These are phyloP conservation scores for Porogramme epimiltina DNA, from an alignment of 1,284 basidiomycete genomes.

Conservation along the genomic window DNA sequence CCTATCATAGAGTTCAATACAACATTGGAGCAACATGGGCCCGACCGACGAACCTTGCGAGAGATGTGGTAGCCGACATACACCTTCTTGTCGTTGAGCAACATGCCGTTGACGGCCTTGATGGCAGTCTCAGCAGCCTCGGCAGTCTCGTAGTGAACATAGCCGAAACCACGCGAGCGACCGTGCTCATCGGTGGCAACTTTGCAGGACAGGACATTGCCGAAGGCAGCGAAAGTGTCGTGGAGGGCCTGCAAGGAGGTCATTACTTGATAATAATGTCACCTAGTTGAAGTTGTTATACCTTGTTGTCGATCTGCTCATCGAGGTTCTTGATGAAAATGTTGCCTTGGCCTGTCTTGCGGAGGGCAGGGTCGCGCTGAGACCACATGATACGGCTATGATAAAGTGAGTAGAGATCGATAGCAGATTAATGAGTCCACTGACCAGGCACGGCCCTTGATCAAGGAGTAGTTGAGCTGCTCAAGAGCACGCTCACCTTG, in stretches of 20 bases:
- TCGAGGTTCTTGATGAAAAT: conserved; percentile 99
- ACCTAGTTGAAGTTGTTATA: conserved; percentile 27
- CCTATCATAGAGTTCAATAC: conserved; percentile 43
- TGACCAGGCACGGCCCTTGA: conserved; percentile 96
- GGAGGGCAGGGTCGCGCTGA: conserved; percentile 98
- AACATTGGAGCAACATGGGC: background rate
- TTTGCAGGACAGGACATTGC: conserved; percentile 99
- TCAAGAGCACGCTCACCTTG: conserved; percentile 96
- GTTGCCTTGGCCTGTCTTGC: conserved; percentile 99
- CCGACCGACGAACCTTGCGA: conserved; percentile 72
- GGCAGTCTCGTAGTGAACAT: conserved; percentile 98
- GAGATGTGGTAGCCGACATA: conserved; percentile 98
- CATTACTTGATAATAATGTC: too few species aligned
- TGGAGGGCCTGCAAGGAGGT: conserved; percentile 77
- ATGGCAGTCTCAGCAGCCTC: conserved; percentile 97
- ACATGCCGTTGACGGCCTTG: conserved; percentile 99
- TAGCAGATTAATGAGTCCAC: conserved; percentile 23
- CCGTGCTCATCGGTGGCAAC: conserved; percentile 95
- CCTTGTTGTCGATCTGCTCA: conserved; percentile 99
- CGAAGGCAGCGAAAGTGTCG: conserved; percentile 99
- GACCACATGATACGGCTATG: conserved; percentile 99
- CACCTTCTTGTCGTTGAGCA: conserved; percentile 99
- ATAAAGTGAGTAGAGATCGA: background rate
- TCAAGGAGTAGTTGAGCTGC: conserved; percentile 99
- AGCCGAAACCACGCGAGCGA: conserved; percentile 95